These are phyloP conservation scores for Aspergillus felis DNA, from an alignment of 2,329 filamentous ascomycete genomes.

Conservation along the genomic window DNA sequence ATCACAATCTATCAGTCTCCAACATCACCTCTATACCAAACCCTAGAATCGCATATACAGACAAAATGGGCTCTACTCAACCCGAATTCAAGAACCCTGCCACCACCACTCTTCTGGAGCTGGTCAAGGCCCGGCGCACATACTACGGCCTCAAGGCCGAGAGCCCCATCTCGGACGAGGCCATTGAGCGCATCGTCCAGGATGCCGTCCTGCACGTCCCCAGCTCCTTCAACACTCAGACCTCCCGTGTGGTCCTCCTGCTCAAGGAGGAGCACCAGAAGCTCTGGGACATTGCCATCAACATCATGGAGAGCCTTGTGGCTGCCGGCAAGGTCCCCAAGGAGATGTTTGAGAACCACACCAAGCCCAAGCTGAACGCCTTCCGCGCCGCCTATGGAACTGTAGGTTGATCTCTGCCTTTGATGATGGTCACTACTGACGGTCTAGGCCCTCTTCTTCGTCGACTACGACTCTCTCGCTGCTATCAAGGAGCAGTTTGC, in stretches of 20 bases:
- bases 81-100: conserved; percentile 31
- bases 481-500: conserved; percentile 59
- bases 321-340: conserved; percentile 50
- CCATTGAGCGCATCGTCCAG: conserved; percentile 27
- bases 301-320: conserved; percentile 49
- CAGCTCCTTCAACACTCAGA: conserved; percentile 82
- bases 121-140: conserved; percentile 29
- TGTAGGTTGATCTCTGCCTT: conserved; percentile 45
- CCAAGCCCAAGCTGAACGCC: conserved; percentile 43
- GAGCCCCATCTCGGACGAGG: conserved; percentile 30
- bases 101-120: conserved; percentile 26
- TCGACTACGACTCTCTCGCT: conserved; percentile 64
- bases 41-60: not conserved
- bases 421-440: not conserved
- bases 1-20: not conserved
- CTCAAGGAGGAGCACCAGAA: conserved; percentile 80
- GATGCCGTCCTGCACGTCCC: conserved; percentile 63
- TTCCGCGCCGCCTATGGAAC: conserved; percentile 75
- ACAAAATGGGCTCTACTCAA: conserved; percentile 35
- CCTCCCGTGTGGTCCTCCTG: conserved; percentile 71
- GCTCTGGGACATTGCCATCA: conserved; percentile 75
- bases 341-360: conserved; percentile 45
- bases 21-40: too few species aligned
- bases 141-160: conserved; percentile 30
- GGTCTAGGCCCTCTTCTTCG: conserved; percentile 69